A percentile compares a stretch with the other conserved stretches of the same genome.
These are phyloP conservation scores for Acrodontium crateriforme DNA, from an alignment of 2,329 filamentous ascomycete genomes.

Conservation along the genomic window DNA sequence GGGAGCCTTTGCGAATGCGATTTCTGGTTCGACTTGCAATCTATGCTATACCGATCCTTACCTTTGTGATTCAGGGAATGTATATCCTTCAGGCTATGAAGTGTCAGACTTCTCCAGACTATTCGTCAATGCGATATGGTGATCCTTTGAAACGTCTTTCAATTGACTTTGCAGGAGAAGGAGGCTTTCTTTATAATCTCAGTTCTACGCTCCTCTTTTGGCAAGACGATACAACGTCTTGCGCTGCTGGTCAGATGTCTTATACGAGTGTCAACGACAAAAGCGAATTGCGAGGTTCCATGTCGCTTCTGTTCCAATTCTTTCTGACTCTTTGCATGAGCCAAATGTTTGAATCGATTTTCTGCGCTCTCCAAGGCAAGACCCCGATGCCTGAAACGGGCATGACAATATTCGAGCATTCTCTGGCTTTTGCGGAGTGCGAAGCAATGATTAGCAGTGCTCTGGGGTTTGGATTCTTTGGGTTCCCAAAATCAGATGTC, in stretches of 20 bases:
- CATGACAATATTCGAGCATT: constrained; percentile 95
- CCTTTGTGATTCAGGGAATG: constrained; percentile 56
- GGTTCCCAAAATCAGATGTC: constrained; percentile 29
- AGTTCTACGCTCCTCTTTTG: constrained; percentile 61
- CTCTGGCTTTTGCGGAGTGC: constrained; percentile 86
- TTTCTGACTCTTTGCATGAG: constrained; percentile 57
- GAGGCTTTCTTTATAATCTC: constrained; percentile 55
- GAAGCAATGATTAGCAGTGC: constrained; percentile 76
- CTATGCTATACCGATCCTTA: constrained; percentile 55
- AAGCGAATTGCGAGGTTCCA: constrained; percentile 52
- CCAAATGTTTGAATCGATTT: constrained; percentile 79
- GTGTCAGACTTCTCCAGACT: constrained; percentile 59
- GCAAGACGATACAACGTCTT: constrained; percentile 61
- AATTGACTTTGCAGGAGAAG: constrained; percentile 42
- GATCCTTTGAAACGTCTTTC: constrained; percentile 27
- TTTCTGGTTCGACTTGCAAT: constrained; percentile 60
- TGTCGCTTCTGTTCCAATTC: constrained; percentile 61
- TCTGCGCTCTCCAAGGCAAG: constrained; percentile 75
- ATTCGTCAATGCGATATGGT: constrained; percentile 33
- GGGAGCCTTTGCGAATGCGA: constrained; percentile 61
- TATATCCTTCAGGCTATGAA: constrained; percentile 70
- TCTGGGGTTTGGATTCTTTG: constrained; percentile 59
- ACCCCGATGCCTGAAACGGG: constrained; percentile 72
- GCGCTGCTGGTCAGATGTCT: constrained; percentile 60
- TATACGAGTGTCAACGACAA: constrained; percentile 34